Conservation (phyloP, 208 protist genomes). For the Tritrichomonas musculus region DNA sequence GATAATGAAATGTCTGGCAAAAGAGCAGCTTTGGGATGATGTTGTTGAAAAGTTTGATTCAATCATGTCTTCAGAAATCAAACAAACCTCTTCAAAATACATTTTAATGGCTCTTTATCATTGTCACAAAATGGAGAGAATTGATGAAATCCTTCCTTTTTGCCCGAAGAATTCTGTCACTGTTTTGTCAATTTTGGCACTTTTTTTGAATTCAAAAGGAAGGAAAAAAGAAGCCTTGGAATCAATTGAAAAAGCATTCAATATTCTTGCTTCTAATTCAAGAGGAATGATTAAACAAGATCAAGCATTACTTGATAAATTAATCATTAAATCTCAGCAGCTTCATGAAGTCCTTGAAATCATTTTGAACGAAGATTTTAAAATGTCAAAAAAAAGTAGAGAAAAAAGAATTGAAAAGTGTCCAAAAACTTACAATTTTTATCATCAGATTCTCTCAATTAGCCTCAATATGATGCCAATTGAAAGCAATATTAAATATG, state of each 20-base stretch:
- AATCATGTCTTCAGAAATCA: no score
- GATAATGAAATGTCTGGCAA: not conserved
- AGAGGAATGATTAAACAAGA: not conserved
- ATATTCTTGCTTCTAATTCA: not conserved
- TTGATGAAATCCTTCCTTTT: not conserved
- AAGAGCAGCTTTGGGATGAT: not conserved
- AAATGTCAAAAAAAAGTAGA: not conserved
- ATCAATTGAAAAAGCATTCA: not conserved
- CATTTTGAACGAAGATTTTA: not conserved
- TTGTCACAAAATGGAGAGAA: not conserved
- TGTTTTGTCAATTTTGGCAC: not conserved
- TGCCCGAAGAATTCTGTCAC: not conserved
- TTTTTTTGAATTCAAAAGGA: not conserved
- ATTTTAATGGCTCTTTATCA: not conserved
- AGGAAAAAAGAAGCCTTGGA: not conserved
- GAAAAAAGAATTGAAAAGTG: not conserved
- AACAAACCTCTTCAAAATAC: no score
- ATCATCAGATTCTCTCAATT: not conserved
- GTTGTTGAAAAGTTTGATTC: not conserved
- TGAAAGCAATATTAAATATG: no score
- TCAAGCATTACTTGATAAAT: not conserved
- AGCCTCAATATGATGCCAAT: not conserved
- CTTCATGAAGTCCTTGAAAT: not conserved
- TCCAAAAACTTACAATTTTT: not conserved
- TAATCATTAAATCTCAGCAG: not conserved